Base-by-base conservation (phyloP, 2,329 filamentous ascomycete species). In the Falciphora oryzae region DNA sequence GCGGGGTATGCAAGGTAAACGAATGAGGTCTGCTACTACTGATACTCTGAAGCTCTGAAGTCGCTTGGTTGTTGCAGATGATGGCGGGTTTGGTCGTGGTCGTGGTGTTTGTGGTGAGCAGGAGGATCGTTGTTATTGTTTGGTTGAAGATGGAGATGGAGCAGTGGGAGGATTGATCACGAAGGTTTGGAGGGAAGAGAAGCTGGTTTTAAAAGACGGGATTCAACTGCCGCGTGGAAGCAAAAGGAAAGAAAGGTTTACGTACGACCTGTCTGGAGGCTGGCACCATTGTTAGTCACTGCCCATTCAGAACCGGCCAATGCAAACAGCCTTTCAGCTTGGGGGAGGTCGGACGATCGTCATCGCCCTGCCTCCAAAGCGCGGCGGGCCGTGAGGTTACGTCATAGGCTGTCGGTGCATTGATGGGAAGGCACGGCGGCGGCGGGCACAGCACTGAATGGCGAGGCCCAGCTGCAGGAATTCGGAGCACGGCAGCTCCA, bases 251-350 rank as follows among this genome's bases (percentile, higher is more conserved):
- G 22, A 61, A 44, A 18, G 32, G 25, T 44, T 61, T 61, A 61
- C 59, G 59, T 61, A 61, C 29, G 44, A 53, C 44, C 22, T 61
- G 28, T 32, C 32, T 38, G 32, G n/a, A 61, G 32, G 18, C 31
- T 18, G n/a, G 32, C 44, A 50, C 25, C 59, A 61, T n/a, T 61
- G 59, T 61, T 61, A 61, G 59, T 61, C 59, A 61, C 59, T 28
- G 59, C 32, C 28, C 16, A 10, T 38, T 61, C 32, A 50, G 14
- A 14, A 28, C 18, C 13, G 16, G 59, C 18, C 31, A 35, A 27
- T 18, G 32, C 59, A 38, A 50, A 61, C 59, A 61, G 28, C 28
- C 44, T 35, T 44, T 35, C 59, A 31, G 59, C 59, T n/a, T 61
- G 59, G 32, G n/a, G 5, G 50, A 61, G 35, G 59, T 44, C 59